Conservation (phyloP, 1,139 yeast genomes). For the Magnusiomyces fungicola region DNA sequence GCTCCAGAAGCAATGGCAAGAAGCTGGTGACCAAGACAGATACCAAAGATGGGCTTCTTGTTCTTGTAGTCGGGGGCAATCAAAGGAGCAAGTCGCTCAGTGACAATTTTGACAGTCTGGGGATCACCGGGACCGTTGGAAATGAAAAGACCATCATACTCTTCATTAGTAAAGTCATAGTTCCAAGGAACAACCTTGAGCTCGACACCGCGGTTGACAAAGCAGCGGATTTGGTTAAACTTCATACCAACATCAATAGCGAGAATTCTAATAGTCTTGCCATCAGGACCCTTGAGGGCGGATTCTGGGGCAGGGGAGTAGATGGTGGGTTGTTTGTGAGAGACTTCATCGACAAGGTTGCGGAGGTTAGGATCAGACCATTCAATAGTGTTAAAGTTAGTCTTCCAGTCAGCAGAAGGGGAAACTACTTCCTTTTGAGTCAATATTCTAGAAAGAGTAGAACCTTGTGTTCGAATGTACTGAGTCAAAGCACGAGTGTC, state of each 20-base stretch:
- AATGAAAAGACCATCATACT: slow-evolving; percentile 91
- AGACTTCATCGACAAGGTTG: slow-evolving; percentile 88
- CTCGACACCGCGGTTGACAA: slow-evolving; percentile 93
- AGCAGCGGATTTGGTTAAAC: slow-evolving; percentile 94
- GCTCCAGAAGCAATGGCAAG: slow-evolving; percentile 96
- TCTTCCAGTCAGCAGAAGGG: slow-evolving; percentile 48
- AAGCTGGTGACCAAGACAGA: slow-evolving; percentile 97
- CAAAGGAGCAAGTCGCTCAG: slow-evolving; percentile 49
- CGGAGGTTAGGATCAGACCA: slow-evolving; percentile 91
- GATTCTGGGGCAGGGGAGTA: slow-evolving; percentile 57
- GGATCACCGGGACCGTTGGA: slow-evolving; percentile 99
- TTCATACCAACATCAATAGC: slow-evolving; percentile 98
- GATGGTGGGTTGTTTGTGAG: slow-evolving; percentile 63
- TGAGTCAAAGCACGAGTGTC: slow-evolving; percentile 95
- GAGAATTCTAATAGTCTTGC: slow-evolving; percentile 70
- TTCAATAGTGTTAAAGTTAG: slow-evolving; percentile 65
- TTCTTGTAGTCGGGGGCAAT: slow-evolving; percentile 45
- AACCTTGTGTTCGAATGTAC: slow-evolving; percentile 85
- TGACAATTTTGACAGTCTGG: slow-evolving; percentile 64
- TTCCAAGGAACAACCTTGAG: slow-evolving; percentile 95
- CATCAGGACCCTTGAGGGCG: slow-evolving; percentile 54
- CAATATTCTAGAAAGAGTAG: slow-evolving; percentile 80
- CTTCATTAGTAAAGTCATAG: slow-evolving; percentile 62
- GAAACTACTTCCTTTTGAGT: slow-evolving; percentile 46
- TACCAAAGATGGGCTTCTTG: slow-evolving; percentile 68